Evolutionary conservation across 148 eudicot species (phyloP).

Genomic region (Nepenthes mirabilis): DNA sequence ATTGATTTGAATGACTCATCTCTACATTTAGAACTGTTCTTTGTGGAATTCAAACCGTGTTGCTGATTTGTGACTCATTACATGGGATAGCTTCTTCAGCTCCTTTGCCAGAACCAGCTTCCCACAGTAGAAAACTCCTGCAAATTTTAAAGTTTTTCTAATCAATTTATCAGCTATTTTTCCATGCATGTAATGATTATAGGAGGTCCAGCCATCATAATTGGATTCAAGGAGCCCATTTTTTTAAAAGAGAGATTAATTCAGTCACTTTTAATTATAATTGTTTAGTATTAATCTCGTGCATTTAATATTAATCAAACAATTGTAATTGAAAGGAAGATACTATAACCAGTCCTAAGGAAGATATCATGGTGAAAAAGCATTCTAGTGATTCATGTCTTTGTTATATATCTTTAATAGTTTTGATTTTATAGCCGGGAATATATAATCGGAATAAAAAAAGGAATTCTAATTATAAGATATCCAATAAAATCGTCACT

Average conservation of each 20-base stretch:
- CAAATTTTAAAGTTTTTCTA: slow-evolving; percentile 8
- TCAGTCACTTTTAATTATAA: not conserved
- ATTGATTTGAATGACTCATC: not conserved
- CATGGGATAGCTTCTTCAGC: slow-evolving; percentile 57
- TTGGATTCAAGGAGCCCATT: not conserved
- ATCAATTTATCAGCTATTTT: not conserved
- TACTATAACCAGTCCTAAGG: no score
- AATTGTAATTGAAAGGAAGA: no score
- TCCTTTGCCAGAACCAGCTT: slow-evolving; percentile 70
- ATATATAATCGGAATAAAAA: no score
- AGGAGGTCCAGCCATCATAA: not conserved
- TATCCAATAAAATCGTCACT: no score
- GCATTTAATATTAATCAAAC: no score
- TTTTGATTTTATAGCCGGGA: no score
- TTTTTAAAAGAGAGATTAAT: not conserved
- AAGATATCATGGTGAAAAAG: no score
- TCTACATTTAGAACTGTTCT: slow-evolving; percentile 47
- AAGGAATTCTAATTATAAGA: no score
- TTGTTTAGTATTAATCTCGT: no score
- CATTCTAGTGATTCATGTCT: no score
- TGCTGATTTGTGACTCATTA: slow-evolving; percentile 58
- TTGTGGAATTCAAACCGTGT: slow-evolving; percentile 92
- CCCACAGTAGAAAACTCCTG: slow-evolving; percentile 95
- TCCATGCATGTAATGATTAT: slow-evolving; percentile 2
- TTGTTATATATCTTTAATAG: no score